These are phyloP conservation scores for Vitellaria paradoxa DNA, from an alignment of 179 eudicot genomes.

Conservation along the genomic window DNA sequence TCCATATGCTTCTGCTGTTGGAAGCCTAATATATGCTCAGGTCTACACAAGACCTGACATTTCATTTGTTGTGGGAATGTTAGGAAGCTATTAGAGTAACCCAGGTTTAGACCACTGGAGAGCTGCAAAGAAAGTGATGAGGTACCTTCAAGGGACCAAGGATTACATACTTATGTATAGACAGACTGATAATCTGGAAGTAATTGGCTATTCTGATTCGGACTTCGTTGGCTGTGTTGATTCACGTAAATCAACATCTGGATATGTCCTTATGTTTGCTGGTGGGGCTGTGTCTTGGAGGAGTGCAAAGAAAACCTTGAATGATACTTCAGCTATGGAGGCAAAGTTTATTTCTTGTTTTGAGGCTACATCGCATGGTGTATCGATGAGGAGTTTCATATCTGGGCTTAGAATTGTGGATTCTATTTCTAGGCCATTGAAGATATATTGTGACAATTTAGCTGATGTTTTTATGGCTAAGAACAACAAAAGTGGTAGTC, in stretches of 20 bases:
- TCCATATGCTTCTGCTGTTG: conserved; percentile 4
- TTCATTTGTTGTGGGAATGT: neutral
- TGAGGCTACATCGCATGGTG: neutral
- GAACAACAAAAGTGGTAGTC: conserved; percentile 6
- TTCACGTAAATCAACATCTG: conserved; percentile 9
- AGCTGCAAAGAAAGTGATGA: neutral
- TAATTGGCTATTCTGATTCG: neutral
- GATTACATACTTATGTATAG: neutral
- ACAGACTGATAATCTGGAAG: neutral
- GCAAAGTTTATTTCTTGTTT: neutral
- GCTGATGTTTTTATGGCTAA: neutral
- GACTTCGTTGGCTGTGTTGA: conserved; percentile 8
- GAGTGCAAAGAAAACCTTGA: neutral
- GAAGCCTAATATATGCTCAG: neutral
- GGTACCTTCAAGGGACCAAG: conserved; percentile 1
- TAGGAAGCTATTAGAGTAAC: neutral
- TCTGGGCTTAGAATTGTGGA: neutral
- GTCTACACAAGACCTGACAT: conserved; percentile 2
- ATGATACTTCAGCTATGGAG: conserved; percentile 2
- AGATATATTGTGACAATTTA: neutral
- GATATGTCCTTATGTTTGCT: neutral
- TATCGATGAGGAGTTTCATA: neutral
- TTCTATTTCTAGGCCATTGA: neutral
- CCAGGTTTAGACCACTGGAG: neutral
- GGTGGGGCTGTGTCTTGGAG: neutral